Base-by-base conservation (phyloP, 176 grass and related monocot genomes). In the Elymus sibiricus region DNA sequence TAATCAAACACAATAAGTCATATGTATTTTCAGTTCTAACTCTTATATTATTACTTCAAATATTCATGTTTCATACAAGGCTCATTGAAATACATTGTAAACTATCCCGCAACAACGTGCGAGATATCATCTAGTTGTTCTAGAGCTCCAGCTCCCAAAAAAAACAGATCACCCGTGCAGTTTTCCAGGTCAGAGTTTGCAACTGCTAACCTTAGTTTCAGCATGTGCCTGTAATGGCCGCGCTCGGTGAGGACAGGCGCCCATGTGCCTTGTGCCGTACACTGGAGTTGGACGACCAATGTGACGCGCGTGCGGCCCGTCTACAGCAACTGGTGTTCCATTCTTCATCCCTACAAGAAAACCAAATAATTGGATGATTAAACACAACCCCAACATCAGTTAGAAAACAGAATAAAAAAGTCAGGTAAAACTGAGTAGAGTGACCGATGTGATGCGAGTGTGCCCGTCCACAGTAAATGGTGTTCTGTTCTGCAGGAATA, bases 121-220 rank as follows among this genome's bases (percentile, higher is more conserved):
- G n/a, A n/a, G n/a, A n/a, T n/a, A n/a, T n/a, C n/a, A n/a, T n/a
- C n/a, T n/a, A n/a, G n/a, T 75, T 75, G 55, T 79, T 87, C 61
- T 53, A 80, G 38, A 80, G 38, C n/a, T 69, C 38, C 70, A 80
- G 80, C 77, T 40, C 38, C 3, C 77, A 81, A 53, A 21, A 39
- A 39, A 80, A 74, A 61, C 46, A 84, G 67, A 90, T 55, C 28
- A 69, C 22, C 46, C 56, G 34, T 35, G 78, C 73, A 78, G 85
- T 76, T 81, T 84, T 84, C 64, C 64, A 81, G 77, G 47, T 31
- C 69, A 84, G 76, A 91, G 62, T 42, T 81, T 84, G 77, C 69
- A 84, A 39, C 17, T 49, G 49, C 29, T 84, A 62, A 87, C 89
- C 85, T 42, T 84, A 84, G 68, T 87, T 70, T 55, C 12, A 19